Conservation (phyloP, 2,329 filamentous ascomycete species). For the Penicillium sp. region DNA sequence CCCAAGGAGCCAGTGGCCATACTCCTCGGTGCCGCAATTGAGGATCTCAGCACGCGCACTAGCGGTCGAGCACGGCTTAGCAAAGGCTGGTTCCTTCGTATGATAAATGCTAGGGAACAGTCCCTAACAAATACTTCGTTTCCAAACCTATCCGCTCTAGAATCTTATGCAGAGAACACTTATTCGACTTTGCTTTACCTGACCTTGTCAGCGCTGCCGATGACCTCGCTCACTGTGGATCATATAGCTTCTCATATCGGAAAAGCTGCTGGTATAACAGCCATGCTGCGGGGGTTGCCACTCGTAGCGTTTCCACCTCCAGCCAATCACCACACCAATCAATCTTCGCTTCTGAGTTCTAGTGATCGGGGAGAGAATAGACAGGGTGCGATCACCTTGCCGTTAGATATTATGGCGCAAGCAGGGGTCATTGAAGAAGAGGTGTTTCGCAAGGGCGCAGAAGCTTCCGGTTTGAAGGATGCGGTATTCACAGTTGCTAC, state of each 20-base stretch:
- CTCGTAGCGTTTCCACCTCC: constrained; percentile 75
- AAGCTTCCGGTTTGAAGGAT: constrained; percentile 78
- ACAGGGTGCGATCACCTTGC: constrained; percentile 70
- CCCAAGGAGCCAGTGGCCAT: constrained; percentile 90
- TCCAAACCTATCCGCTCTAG: constrained; percentile 65
- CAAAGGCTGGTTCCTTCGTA: constrained; percentile 70
- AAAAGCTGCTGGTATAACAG: constrained; percentile 84
- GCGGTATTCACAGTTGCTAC: constrained; percentile 91
- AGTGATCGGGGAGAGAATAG: constrained; percentile 36
- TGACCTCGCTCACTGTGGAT: constrained; percentile 79
- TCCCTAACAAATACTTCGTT: constrained; percentile 82
- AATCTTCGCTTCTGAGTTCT: constrained; percentile 37
- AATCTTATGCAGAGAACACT: constrained; percentile 89
- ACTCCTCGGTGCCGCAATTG: constrained; percentile 69
- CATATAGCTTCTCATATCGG: constrained; percentile 94
- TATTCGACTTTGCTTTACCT: constrained; percentile 91
- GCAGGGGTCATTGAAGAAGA: constrained; percentile 80
- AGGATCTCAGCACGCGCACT: constrained; percentile 49
- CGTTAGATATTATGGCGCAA: constrained; percentile 85
- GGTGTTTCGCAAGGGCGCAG: constrained; percentile 72
- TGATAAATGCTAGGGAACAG: constrained; percentile 77
- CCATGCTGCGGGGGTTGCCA: constrained; percentile 81
- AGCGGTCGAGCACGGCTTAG: constrained; percentile 49
- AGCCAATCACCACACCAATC: constrained; percentile 53
- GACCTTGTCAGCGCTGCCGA: constrained; percentile 71